Base-by-base conservation (phyloP, 2,329 filamentous ascomycete genomes). In the Didymellaceae sp. region DNA sequence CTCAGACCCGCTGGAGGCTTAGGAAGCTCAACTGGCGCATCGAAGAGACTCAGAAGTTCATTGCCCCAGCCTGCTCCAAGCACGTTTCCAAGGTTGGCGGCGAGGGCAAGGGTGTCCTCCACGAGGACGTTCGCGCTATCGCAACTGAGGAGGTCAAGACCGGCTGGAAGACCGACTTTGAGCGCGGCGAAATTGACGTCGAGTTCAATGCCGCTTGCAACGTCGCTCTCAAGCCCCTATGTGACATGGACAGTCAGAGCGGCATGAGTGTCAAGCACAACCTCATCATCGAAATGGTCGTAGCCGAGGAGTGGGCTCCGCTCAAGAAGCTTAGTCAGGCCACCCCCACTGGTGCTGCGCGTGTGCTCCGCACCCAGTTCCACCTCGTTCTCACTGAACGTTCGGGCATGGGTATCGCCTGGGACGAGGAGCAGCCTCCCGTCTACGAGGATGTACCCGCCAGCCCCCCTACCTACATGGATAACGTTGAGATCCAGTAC, bases 381-480 rank as follows among this genome's bases (percentile, higher is more conserved):
- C 85, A 84, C 63, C 81, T 94, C 44, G 79, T 86, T 49, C 82
- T 97, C 46, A 97, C 92, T 4, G 89, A 96, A 75, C 84, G 90
- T 52, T 84, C 84, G 16, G 93, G 93, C 14, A 83, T 96, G 70
- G 92, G 93, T 41, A 92, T 99, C 64, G 90, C 89, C 62, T 99
- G 94, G 93, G 93, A 97, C 63, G 93, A 97, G 75, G 93, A 99
- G 78, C 86, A 90, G 67, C 93, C 93, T 10, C 93, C 93, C 1
- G 84, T 95, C 61, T 99, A 99, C 75, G 88, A 94, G 74, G 91
- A 97, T 68, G 91, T 97, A 32, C 92, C 93, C 1, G 87, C 86
- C 2, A 91, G 88, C 64, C 93, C 93, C 39, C 93, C 93, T 7
- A 74, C 74, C 34, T 81, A 80, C 59, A 57, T 70, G 22, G 60